These are phyloP conservation scores for Circinella minor DNA, from an alignment of 371 early-diverging fungal genomes.

Conservation along the genomic window DNA sequence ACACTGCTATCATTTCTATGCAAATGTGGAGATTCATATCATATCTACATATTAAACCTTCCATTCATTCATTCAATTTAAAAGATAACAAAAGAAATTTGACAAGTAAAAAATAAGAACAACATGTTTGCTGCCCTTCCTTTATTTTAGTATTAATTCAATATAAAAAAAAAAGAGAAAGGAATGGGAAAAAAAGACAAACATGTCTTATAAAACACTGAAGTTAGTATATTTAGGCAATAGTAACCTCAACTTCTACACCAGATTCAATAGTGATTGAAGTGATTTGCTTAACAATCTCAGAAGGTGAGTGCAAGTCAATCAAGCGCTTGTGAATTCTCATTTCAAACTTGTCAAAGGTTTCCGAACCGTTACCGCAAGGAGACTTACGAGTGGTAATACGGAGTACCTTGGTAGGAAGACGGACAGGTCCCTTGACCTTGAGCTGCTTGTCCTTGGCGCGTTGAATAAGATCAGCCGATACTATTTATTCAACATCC, in stretches of 20 bases:
- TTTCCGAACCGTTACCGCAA: constrained; percentile 99
- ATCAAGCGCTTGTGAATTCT: constrained; percentile 99
- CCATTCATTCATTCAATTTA: too few species aligned
- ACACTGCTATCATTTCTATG: too few species aligned
- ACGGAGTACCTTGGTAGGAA: constrained; percentile 97
- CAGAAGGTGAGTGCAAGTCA: constrained; percentile 97
- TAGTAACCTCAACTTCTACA: constrained; percentile 99
- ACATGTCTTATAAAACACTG: too few species aligned
- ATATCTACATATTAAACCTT: too few species aligned
- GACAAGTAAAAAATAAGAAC: neutral
- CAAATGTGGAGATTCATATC: too few species aligned
- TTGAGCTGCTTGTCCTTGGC: constrained; percentile 98
- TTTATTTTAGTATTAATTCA: neutral
- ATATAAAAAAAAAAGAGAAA: neutral
- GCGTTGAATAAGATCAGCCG: constrained; percentile 94
- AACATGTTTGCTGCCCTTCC: neutral
- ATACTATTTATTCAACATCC: constrained; percentile 58
- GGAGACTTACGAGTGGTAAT: constrained; percentile 99
- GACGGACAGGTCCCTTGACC: constrained; percentile 98
- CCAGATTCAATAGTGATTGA: constrained; percentile 99
- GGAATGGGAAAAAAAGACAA: too few species aligned
- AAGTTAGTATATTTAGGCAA: constrained; percentile 64
- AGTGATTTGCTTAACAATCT: constrained; percentile 99
- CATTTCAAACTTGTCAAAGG: constrained; percentile 98
- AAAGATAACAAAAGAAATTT: neutral